phyloP scores from a whole-genome alignment of 108 stramenopile species.

The Licmophora abbreviata region DNA sequence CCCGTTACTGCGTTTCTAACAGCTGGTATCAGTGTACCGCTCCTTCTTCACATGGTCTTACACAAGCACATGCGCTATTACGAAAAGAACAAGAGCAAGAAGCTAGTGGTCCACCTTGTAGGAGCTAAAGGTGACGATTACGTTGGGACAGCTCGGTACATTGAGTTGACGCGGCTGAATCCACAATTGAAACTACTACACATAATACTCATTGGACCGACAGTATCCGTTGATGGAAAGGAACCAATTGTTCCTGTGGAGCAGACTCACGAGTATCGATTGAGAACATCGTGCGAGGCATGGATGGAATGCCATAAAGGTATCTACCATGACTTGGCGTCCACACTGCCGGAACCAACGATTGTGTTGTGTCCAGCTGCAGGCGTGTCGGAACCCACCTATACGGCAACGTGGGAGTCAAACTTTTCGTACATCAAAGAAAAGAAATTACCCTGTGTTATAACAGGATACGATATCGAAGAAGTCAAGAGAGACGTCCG shows the following conservation, averaged over 20 bases:
- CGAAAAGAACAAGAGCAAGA: background rate
- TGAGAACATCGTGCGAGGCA: background rate
- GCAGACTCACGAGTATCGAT: no score
- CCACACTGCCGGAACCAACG: background rate
- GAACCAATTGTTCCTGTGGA: no score
- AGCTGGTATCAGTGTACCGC: background rate
- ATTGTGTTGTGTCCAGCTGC: background rate
- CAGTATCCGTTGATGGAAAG: background rate
- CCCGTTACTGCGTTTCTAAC: conserved; percentile 9
- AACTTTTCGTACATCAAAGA: background rate
- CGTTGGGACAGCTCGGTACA: background rate
- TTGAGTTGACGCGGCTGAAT: conserved; percentile 3
- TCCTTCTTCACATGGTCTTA: conserved; percentile 3
- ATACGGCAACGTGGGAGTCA: background rate
- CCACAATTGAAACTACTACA: background rate
- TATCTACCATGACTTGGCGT: background rate
- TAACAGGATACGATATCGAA: background rate
- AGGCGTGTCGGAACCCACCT: background rate
- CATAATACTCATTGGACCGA: background rate
- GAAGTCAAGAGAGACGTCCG: background rate
- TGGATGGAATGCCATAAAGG: background rate
- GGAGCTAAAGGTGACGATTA: background rate
- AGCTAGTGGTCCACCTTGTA: conserved; percentile 1
- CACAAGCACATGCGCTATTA: background rate
- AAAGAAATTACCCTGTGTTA: background rate